Evolutionary conservation across 78 protist genomes (phyloP), one percentile per base, ranked within the genome.

Genomic region (Salpingoeca rosetta): DNA sequence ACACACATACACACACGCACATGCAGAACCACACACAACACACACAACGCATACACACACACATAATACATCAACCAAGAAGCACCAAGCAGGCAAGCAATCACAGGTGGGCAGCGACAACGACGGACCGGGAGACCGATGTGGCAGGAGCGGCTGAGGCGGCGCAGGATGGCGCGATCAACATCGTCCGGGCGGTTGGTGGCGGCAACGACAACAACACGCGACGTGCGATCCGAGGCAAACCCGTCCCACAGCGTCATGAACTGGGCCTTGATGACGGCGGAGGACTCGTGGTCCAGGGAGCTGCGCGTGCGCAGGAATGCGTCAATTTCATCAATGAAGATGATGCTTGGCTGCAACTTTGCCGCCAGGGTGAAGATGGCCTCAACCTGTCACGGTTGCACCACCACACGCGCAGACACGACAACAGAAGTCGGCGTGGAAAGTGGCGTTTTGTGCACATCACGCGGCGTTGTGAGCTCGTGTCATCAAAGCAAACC

Each of bases 301-400:
- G 44, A 7, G 10, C 17, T 2, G 37, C 93, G 81, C 41, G 74
- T 36, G 43, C 83, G 45, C 27, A 91, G 84, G 25, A 93, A 75
- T 35, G 92, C 3, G 41, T 92, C 94, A 26, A 91, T 85, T 81
- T 93, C 95, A 36, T 93, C 95, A 44, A 93, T 77, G 38, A 93
- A 93, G 40, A 93, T 37, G 40, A 93, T 85, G 83, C 90, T 0
- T 24, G 94, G 94, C 75, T 56, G 51, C 31, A 90, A 45, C 87
- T 93, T 91, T 24, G 12, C 39, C 17, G 95, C 95, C 39, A 91
- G 81, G 36, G 92, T 22, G 87, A 91, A 93, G n/a, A 89, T 76
- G 56, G 92, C 95, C 36, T 10, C 75, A n/a, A 51, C 65, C 65
- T 51, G 65, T n/a, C n/a, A n/a, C n/a, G n/a, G n/a, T n/a, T n/a